phyloP scores from a whole-genome alignment of 345 rosid species.

The Psidium guajava region DNA sequence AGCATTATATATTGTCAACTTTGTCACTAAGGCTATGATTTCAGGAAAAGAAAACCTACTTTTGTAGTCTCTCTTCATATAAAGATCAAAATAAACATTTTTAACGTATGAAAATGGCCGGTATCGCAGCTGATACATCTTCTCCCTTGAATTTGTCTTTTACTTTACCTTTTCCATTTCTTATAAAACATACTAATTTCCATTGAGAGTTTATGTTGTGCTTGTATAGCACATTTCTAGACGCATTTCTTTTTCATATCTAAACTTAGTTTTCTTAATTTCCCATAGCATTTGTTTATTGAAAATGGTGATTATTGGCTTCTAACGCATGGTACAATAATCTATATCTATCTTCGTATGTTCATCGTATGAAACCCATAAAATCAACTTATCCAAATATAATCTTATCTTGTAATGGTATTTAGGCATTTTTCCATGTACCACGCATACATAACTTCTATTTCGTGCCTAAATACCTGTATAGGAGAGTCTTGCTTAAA shows the following conservation, averaged over 20 bases:
- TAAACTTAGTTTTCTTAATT: neutral
- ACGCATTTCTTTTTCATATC: neutral
- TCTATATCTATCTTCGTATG: neutral
- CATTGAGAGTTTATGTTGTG: neutral
- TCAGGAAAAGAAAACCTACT: neutral
- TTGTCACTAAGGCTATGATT: neutral
- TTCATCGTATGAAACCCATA: neutral
- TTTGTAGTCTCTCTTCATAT: neutral
- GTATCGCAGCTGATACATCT: neutral
- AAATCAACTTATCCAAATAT: neutral
- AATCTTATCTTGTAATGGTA: neutral
- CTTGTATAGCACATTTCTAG: neutral
- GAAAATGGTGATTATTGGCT: neutral
- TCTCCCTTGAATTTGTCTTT: too few species aligned
- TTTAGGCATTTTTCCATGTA: neutral
- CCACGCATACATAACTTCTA: neutral
- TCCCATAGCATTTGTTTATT: neutral
- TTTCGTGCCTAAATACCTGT: neutral
- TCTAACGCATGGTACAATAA: neutral
- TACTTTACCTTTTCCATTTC: too few species aligned
- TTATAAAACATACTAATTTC: neutral
- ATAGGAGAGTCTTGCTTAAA: neutral
- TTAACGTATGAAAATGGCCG: neutral
- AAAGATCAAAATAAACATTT: neutral
- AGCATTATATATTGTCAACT: neutral